Conservation (phyloP, 495 filamentous ascomycete species). For the Hypoxylon subgilvum region DNA sequence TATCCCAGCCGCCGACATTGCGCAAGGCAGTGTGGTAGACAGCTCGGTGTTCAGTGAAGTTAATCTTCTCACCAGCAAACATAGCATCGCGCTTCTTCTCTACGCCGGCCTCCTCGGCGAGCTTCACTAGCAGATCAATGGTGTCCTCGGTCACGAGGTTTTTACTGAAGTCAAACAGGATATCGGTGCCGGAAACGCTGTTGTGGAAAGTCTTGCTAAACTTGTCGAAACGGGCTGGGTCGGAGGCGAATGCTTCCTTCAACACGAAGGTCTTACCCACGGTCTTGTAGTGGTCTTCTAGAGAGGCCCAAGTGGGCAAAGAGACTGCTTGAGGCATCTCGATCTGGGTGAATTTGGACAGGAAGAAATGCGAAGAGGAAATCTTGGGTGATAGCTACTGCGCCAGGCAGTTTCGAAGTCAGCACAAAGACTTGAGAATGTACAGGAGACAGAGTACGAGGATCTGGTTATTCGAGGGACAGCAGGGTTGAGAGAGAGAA, state of each 20-base stretch:
- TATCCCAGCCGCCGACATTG: conserved; percentile 81
- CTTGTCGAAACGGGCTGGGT: conserved; percentile 87
- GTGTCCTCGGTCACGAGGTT: conserved; percentile 97
- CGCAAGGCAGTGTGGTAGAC: conserved; percentile 95
- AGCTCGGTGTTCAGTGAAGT: conserved; percentile 96
- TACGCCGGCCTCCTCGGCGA: conserved; percentile 87
- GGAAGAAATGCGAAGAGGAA: not conserved
- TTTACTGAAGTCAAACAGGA: conserved; percentile 98
- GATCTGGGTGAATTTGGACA: not conserved
- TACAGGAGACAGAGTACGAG: not conserved
- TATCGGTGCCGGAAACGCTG: conserved; percentile 64
- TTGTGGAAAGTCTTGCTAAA: conserved; percentile 86
- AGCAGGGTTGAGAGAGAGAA: not conserved
- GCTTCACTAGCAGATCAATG: conserved; percentile 78
- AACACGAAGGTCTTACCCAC: conserved; percentile 88
- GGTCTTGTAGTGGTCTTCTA: conserved; percentile 84
- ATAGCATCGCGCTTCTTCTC: conserved; percentile 95
- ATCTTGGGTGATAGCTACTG: conserved; percentile 4
- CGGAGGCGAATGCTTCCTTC: conserved; percentile 88
- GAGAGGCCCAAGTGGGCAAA: conserved; percentile 81
- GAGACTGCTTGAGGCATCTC: conserved; percentile 74
- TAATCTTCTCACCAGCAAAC: conserved; percentile 98
- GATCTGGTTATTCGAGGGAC: not conserved
- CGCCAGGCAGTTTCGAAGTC: conserved; percentile 15
- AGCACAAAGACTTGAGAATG: not conserved